Percentiles rank a stretch among this genome's conserved stretches.
These are phyloP conservation scores for Macrotyloma uniflorum DNA, from an alignment of 306 rosid genomes.

Conservation along the genomic window DNA sequence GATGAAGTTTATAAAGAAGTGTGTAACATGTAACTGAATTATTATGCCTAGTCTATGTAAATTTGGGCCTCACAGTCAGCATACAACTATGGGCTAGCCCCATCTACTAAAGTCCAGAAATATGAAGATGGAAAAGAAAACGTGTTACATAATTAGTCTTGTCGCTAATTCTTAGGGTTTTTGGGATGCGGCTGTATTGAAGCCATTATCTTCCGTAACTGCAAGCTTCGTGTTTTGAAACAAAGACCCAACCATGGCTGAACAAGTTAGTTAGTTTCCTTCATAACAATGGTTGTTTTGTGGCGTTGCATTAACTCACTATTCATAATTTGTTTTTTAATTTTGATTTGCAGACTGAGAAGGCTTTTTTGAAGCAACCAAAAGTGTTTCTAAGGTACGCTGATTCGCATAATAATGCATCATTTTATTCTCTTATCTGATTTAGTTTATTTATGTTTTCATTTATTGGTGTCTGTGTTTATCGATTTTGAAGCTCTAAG, in stretches of 20 bases:
- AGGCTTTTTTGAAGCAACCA: constrained; percentile 67
- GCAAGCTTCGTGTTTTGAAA: not conserved
- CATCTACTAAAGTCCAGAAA: not conserved
- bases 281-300: not conserved
- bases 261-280: constrained; percentile 46
- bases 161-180: not conserved
- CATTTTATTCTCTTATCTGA: not conserved
- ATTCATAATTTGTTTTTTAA: not conserved
- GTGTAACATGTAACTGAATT: no score
- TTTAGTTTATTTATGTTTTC: not conserved
- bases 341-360: constrained; percentile 57
- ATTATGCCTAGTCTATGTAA: no score
- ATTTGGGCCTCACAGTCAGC: not conserved
- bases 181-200: not conserved
- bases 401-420: not conserved
- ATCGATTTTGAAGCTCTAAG: constrained; percentile 51
- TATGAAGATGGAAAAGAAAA: not conserved
- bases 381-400: constrained; percentile 63
- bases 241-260: constrained; percentile 58
- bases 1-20: no score
- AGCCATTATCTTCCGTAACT: not conserved
- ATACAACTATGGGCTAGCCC: not conserved
- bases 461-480: not conserved
- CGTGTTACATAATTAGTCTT: not conserved
- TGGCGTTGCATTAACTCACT: not conserved